phyloP scores from a whole-genome alignment of 345 rosid species.

The Cardamine occulta region DNA sequence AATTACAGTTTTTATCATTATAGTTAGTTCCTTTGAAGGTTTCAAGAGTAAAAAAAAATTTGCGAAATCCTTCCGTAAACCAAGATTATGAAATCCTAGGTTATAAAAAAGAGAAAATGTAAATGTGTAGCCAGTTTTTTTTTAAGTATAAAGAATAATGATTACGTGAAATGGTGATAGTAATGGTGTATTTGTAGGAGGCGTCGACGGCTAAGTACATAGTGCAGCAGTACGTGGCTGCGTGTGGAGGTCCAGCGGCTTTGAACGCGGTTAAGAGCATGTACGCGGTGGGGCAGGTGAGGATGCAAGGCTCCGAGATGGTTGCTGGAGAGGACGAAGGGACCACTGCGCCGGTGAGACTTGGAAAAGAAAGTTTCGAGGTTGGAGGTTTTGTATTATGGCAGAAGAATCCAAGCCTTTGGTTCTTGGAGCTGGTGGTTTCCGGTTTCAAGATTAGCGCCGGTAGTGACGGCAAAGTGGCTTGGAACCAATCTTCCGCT shows the following conservation, averaged over 20 bases:
- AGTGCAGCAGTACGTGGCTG: constrained; percentile 84
- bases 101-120: neutral
- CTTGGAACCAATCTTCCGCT: constrained; percentile 89
- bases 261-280: constrained; percentile 65
- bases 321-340: constrained; percentile 59
- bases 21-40: neutral
- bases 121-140: neutral
- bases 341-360: constrained; percentile 40
- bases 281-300: constrained; percentile 92
- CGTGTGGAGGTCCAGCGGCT: constrained; percentile 71
- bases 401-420: constrained; percentile 91
- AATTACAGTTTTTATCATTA: no score
- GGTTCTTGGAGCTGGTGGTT: constrained; percentile 83
- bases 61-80: neutral
- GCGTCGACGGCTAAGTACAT: constrained; percentile 87
- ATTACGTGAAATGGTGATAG: constrained; percentile 3
- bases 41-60: neutral
- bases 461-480: constrained; percentile 87
- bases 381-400: constrained; percentile 89
- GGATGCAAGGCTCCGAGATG: constrained; percentile 82
- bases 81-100: neutral
- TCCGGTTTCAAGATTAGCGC: constrained; percentile 89
- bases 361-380: constrained; percentile 55
- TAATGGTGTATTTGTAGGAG: constrained; percentile 51
- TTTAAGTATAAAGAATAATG: no score